Percentiles rank a stretch among this genome's conserved stretches.
Conservation (phyloP, 371 early-diverging fungal genomes). For the Syncephalastrum racemosum region DNA sequence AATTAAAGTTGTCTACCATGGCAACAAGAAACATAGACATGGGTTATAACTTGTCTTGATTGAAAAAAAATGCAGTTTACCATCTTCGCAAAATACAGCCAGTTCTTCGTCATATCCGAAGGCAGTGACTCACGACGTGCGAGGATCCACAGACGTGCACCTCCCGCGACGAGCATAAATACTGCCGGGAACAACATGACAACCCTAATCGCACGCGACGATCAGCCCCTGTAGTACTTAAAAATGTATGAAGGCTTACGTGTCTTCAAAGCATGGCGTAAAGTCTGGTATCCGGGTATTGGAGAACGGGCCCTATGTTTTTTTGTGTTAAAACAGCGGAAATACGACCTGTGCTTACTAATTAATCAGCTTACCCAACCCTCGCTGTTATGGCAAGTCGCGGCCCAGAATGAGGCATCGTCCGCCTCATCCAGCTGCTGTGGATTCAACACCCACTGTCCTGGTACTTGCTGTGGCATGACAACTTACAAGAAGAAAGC, state of each 20-base stretch:
- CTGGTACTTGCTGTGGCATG: constrained; percentile 19
- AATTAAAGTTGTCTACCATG: constrained; percentile 27
- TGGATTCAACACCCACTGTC: constrained; percentile 20
- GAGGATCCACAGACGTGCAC: constrained; percentile 46
- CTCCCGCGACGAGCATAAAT: constrained; percentile 51
- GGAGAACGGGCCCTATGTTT: constrained; percentile 68
- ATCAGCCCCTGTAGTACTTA: neutral
- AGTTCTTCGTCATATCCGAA: constrained; percentile 39
- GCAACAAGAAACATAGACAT: neutral
- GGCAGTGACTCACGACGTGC: constrained; percentile 36
- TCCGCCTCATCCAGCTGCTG: constrained; percentile 1
- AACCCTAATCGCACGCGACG: constrained; percentile 17
- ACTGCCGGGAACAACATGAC: constrained; percentile 45
- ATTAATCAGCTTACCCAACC: constrained; percentile 39
- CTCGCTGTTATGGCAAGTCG: constrained; percentile 37
- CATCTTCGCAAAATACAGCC: constrained; percentile 58
- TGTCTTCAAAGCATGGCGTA: constrained; percentile 76
- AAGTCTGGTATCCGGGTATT: constrained; percentile 61
- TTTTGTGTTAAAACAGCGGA: constrained; percentile 3
- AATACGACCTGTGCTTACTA: no score
- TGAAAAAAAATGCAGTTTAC: constrained; percentile 25
- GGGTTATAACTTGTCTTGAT: neutral
- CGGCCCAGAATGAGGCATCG: constrained; percentile 11
- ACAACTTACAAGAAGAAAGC: neutral
- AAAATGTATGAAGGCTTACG: constrained; percentile 29